Evolutionary conservation across 805 yeast species (phyloP).

Genomic region (Danielozyma ontarioensis): DNA sequence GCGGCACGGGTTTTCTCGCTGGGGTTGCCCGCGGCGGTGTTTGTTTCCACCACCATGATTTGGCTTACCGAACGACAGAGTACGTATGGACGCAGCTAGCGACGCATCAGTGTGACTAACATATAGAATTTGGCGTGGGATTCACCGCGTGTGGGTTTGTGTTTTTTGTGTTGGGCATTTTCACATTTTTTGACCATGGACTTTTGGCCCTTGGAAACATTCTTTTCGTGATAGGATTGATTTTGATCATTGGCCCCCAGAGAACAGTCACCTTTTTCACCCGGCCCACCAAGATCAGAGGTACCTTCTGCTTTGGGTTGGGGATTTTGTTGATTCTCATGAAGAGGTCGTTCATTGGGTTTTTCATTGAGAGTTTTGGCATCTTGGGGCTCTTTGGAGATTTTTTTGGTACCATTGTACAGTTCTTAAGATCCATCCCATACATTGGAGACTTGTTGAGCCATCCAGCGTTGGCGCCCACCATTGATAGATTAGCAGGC

Average conservation of each 20-base stretch:
- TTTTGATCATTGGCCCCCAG: constrained; percentile 81
- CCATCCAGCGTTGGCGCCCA: constrained; percentile 78
- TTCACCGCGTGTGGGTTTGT: constrained; percentile 82
- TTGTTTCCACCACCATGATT: constrained; percentile 45
- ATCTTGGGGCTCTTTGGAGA: constrained; percentile 85
- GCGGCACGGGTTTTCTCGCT: no score
- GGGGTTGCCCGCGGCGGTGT: no score
- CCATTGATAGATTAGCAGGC: constrained; percentile 39
- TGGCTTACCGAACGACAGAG: constrained; percentile 78
- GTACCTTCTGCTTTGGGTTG: constrained; percentile 68
- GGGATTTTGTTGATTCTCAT: constrained; percentile 75
- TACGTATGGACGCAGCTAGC: constrained; percentile 32
- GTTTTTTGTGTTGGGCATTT: constrained; percentile 74
- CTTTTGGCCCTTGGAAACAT: constrained; percentile 86
- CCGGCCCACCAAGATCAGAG: constrained; percentile 81
- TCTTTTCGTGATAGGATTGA: constrained; percentile 73
- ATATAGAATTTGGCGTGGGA: constrained; percentile 81
- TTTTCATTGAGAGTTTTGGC: constrained; percentile 81
- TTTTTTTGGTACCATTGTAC: constrained; percentile 83
- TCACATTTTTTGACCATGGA: constrained; percentile 85
- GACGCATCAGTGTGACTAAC: constrained; percentile 4
- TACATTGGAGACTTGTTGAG: constrained; percentile 80
- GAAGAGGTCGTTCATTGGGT: constrained; percentile 80
- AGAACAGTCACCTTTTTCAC: constrained; percentile 80
- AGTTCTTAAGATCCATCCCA: constrained; percentile 84